A percentile compares a stretch with the other conserved stretches of the same genome.
These are phyloP conservation scores for Wallacemonas rigidus DNA, from an alignment of 208 protist genomes.

Conservation along the genomic window DNA sequence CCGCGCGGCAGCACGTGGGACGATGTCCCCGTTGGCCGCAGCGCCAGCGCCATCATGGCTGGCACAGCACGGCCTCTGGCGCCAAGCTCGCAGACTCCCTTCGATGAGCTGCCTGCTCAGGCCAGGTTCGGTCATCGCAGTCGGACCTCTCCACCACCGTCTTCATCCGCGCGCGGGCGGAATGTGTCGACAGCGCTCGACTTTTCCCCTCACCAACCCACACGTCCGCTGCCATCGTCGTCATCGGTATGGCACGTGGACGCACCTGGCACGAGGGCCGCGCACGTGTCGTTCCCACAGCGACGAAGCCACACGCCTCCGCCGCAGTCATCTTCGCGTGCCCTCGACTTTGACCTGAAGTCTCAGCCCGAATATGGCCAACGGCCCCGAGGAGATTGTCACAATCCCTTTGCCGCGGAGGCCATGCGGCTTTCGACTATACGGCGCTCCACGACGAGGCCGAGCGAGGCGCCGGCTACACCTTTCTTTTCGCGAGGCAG, in stretches of 20 bases:
- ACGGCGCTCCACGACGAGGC: not conserved
- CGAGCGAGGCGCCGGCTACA: not conserved
- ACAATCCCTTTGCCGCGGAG: slow-evolving; percentile 5
- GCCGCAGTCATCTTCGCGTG: not conserved
- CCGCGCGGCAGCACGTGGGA: not conserved
- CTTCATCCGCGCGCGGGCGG: not conserved
- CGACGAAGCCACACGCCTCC: slow-evolving; percentile 4
- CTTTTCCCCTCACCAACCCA: not conserved
- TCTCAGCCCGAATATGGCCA: no score
- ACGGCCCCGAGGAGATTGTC: not conserved
- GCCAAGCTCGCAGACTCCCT: not conserved
- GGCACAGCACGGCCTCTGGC: not conserved
- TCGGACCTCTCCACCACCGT: not conserved
- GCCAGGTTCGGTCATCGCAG: not conserved
- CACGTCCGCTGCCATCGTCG: no score
- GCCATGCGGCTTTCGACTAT: not conserved
- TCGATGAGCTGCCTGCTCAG: not conserved
- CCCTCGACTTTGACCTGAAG: not conserved
- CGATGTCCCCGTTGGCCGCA: slow-evolving; percentile 18
- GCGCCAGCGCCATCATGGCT: not conserved
- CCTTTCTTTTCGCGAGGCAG: not conserved
- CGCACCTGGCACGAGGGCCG: no score
- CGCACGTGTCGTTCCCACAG: not conserved
- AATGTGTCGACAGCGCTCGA: not conserved
- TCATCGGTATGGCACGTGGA: no score